These are phyloP conservation scores for Entomortierella lignicola DNA, from an alignment of 192 early-diverging fungal species.

Conservation along the genomic window DNA sequence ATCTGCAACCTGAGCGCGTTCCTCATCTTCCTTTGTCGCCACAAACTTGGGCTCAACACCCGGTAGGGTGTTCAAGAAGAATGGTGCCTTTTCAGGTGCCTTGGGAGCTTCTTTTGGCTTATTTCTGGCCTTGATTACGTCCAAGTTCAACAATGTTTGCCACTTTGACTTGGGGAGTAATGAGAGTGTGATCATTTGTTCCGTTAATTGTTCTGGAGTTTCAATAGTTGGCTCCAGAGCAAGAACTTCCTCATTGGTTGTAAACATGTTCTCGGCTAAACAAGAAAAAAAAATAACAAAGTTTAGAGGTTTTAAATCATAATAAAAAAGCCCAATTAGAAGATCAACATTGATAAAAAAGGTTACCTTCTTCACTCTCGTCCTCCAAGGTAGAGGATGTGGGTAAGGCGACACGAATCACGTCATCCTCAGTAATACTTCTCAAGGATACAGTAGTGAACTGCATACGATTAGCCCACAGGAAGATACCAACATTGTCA, in stretches of 20 bases:
- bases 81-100: conserved; percentile 89
- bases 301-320: neutral
- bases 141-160: conserved; percentile 91
- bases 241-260: conserved; percentile 43
- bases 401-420: conserved; percentile 66
- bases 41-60: conserved; percentile 80
- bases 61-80: conserved; percentile 89
- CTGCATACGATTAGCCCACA: conserved; percentile 93
- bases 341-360: neutral
- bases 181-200: conserved; percentile 91
- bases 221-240: conserved; percentile 48
- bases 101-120: conserved; percentile 91
- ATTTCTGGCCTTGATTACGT: conserved; percentile 94
- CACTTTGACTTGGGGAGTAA: conserved; percentile 84
- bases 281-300: neutral
- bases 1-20: conserved; percentile 29
- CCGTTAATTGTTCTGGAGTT: conserved; percentile 72
- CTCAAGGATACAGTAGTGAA: conserved; percentile 78
- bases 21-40: conserved; percentile 55
- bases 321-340: neutral
- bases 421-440: conserved; percentile 70
- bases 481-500: conserved; percentile 89
- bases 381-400: conserved; percentile 68
- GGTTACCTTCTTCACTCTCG: conserved; percentile 62
- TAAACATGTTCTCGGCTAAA: conserved; percentile 34